These are phyloP conservation scores for Solanum clarkiae DNA, from an alignment of 257 asterid genomes.

Conservation along the genomic window DNA sequence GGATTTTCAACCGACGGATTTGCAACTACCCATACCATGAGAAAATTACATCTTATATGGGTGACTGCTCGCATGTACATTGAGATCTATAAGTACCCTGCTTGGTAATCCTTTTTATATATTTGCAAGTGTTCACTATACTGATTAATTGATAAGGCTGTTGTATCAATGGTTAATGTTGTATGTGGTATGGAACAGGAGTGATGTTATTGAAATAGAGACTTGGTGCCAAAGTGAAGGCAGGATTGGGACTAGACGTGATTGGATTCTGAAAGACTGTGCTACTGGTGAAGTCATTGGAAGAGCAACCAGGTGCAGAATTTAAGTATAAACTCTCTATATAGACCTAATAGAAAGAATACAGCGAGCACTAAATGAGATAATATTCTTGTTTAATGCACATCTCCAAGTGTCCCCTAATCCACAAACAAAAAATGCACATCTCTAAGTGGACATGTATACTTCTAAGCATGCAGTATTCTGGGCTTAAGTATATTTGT, in stretches of 20 bases:
- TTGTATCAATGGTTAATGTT: background rate
- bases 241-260: constrained; percentile 82
- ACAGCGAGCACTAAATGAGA: background rate
- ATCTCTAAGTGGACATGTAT: background rate
- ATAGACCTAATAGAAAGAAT: background rate
- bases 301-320: constrained; percentile 76
- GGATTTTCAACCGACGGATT: constrained; percentile 96
- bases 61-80: constrained; percentile 98
- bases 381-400: background rate
- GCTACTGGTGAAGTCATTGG: constrained; percentile 84
- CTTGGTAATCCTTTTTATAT: constrained; percentile 45
- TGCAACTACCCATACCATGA: constrained; percentile 80
- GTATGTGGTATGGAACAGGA: constrained; percentile 34
- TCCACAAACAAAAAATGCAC: background rate
- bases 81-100: constrained; percentile 89
- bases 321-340: background rate
- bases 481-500: background rate
- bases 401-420: background rate
- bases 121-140: background rate
- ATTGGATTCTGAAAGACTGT: constrained; percentile 82
- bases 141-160: background rate
- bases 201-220: constrained; percentile 92
- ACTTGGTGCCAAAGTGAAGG: constrained; percentile 99
- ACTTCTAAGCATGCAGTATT: background rate
- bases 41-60: constrained; percentile 85